A percentile compares a stretch with the other conserved stretches of the same genome.
phyloP scores from a whole-genome alignment of 768 basidiomycete species.

The Pholiota molesta region DNA sequence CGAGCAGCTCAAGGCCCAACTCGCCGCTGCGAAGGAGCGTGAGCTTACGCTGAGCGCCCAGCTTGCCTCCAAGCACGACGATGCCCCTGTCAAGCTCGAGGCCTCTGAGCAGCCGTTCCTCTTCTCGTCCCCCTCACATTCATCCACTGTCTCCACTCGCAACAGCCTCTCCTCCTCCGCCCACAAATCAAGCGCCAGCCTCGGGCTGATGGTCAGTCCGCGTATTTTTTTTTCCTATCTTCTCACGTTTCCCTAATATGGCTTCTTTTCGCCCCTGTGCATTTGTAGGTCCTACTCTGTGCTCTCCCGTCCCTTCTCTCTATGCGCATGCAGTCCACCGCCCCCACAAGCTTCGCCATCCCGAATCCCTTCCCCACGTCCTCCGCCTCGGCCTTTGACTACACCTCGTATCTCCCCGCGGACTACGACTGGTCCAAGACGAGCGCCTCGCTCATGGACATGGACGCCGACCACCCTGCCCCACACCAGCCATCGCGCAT shows the following conservation, averaged over 20 bases:
- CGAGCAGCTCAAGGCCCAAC: conserved; percentile 66
- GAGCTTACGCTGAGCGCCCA: conserved; percentile 69
- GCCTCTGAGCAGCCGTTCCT: conserved; percentile 50
- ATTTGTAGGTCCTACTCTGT: conserved; percentile 71
- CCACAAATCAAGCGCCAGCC: conserved; percentile 63
- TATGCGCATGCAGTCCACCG: conserved; percentile 57
- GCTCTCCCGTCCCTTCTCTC: conserved; percentile 77
- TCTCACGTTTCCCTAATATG: conserved; percentile 3
- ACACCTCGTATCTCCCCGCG: conserved; percentile 48
- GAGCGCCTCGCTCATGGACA: conserved; percentile 44
- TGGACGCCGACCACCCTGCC: conserved; percentile 42
- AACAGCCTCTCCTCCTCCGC: conserved; percentile 41
- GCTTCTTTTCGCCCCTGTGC: conserved; percentile 9
- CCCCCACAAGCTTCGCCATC: conserved; percentile 59
- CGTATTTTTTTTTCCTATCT: conserved; percentile 15
- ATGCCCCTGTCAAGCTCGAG: conserved; percentile 59
- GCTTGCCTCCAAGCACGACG: conserved; percentile 45
- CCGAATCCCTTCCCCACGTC: conserved; percentile 50
- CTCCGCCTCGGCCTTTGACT: conserved; percentile 44
- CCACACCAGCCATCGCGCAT: conserved; percentile 31
- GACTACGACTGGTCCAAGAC: conserved; percentile 60
- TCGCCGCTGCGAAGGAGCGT: conserved; percentile 66
- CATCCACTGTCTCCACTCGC: conserved; percentile 16
- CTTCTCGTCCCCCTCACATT: conserved; percentile 43
- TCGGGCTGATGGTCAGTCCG: conserved; percentile 69